phyloP scores from a whole-genome alignment of 1,284 basidiomycete genomes.

The Tremellales sp. region DNA sequence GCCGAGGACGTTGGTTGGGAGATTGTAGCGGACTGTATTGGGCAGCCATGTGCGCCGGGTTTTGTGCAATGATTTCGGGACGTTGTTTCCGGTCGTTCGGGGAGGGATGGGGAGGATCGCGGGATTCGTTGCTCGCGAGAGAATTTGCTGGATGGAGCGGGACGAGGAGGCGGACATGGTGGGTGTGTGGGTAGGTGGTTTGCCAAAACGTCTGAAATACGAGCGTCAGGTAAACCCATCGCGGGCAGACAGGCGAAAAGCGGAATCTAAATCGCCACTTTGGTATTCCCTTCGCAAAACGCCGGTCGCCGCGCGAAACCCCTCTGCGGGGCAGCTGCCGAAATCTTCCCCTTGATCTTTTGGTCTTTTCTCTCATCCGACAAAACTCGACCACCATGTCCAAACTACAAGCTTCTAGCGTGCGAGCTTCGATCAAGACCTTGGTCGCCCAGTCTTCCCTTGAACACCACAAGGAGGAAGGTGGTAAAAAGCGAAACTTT shows the following conservation, averaged over 20 bases:
- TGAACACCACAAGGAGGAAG: conserved; percentile 45
- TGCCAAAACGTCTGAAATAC: neutral
- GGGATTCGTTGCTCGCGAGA: conserved; percentile 29
- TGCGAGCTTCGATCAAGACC: conserved; percentile 91
- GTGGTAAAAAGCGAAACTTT: conserved; percentile 61
- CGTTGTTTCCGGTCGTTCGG: conserved; percentile 66
- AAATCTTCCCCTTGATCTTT: conserved; percentile 2
- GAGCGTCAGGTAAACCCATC: neutral
- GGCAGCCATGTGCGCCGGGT: conserved; percentile 87
- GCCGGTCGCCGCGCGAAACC: conserved; percentile 8
- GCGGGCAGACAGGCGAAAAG: neutral
- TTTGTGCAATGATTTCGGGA: conserved; percentile 85
- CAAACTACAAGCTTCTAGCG: conserved; percentile 96
- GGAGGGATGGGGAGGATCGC: conserved; percentile 41
- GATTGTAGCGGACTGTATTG: conserved; percentile 60
- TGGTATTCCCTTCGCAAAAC: neutral
- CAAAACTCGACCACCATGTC: conserved; percentile 31
- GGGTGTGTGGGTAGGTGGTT: conserved; percentile 2
- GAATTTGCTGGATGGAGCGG: conserved; percentile 8
- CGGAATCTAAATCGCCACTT: conserved; percentile 10
- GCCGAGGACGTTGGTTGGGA: conserved; percentile 31
- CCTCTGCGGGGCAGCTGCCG: conserved; percentile 1
- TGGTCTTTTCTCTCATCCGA: conserved; percentile 18
- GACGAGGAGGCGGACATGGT: conserved; percentile 11
- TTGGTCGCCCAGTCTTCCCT: conserved; percentile 64